Base-by-base conservation (phyloP, 768 basidiomycete species). In the Rhizopogon vinicolor region DNA sequence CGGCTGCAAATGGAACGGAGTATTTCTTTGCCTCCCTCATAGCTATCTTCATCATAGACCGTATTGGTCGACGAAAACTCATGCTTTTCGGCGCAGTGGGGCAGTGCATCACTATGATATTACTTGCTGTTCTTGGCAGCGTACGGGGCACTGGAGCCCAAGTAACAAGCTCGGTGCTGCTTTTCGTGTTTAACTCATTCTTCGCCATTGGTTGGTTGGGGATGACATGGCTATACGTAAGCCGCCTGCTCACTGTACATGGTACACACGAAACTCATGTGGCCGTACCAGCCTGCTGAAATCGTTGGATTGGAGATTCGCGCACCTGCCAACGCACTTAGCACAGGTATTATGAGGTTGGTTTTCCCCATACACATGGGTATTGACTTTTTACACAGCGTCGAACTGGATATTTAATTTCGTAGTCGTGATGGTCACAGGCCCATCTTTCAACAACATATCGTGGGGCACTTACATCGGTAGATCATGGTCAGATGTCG, bases 171-270 rank as follows among this genome's bases (percentile, higher is more conserved):
- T 73, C 80, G 0, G 74, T 86, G 37, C 63, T 85, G 2, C 67
- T 87, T 1, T 87, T 88, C 64, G 77, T 85, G n/a, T 87, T 85
- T 75, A 86, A 86, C 66, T 81, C 81, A 14, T 82, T 84, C 71
- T 88, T 88, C 63, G 84, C 84, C 0, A 68, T 85, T 52, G 85
- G 85, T 0, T 88, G 85, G 85, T 66, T 87, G 41, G 83, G 85
- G 16, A 84, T 86, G 79, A 84, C 86, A 1, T 87, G 85, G 84
- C 71, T 87, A 56, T 86, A 84, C 60, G 82, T 83, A 58, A 63
- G 81, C 28, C 16, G 35, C 33, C 18, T 6, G 4, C 9, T 45
- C 35, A 1, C 31, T n/a, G 14, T 40, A 2, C 25, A 25, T 25
- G 25, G 18, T 51, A 5, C 18, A 2, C 19, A 33, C 13, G 12